Percentiles rank a stretch among this genome's conserved stretches.
phyloP scores from a whole-genome alignment of 2,329 filamentous ascomycete genomes.

The Hypoxylon sp. region DNA sequence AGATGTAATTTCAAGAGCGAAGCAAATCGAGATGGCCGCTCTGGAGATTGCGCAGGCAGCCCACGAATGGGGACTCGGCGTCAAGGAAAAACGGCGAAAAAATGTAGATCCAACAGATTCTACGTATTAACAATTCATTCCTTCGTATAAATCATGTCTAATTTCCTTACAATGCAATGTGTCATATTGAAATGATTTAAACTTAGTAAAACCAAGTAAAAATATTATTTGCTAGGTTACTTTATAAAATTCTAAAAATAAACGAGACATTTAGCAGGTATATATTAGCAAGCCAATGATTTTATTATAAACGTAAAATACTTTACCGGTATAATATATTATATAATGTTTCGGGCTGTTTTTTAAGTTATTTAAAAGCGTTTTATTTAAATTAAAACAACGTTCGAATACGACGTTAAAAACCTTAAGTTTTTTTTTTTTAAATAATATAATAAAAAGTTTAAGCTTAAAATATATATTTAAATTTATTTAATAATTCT shows the following conservation, averaged over 20 bases:
- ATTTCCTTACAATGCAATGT: neutral
- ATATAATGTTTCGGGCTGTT: neutral
- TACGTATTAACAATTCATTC: conserved; percentile 9
- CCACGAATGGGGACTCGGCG: conserved; percentile 33
- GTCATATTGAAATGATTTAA: neutral
- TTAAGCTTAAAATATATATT: no score
- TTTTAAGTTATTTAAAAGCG: conserved; percentile 18
- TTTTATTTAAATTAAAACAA: conserved; percentile 28
- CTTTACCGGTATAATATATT: conserved; percentile 3
- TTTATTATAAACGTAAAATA: neutral
- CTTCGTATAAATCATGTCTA: neutral
- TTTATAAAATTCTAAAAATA: conserved; percentile 3
- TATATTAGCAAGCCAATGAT: neutral
- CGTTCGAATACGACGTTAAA: conserved; percentile 17
- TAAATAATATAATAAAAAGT: no score
- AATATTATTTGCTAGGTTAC: neutral
- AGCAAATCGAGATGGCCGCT: conserved; percentile 36
- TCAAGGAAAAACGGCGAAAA: conserved; percentile 21
- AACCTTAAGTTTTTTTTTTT: no score
- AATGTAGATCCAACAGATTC: conserved; percentile 7
- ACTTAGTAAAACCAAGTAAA: neutral
- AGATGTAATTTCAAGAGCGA: conserved; percentile 23
- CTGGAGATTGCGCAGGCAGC: conserved; percentile 37
- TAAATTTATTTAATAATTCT: no score
- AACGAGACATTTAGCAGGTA: neutral